Percentiles rank a stretch among this genome's conserved stretches.
Evolutionary conservation across 306 rosid genomes (phyloP).

Genomic region (Medicago arabica): DNA sequence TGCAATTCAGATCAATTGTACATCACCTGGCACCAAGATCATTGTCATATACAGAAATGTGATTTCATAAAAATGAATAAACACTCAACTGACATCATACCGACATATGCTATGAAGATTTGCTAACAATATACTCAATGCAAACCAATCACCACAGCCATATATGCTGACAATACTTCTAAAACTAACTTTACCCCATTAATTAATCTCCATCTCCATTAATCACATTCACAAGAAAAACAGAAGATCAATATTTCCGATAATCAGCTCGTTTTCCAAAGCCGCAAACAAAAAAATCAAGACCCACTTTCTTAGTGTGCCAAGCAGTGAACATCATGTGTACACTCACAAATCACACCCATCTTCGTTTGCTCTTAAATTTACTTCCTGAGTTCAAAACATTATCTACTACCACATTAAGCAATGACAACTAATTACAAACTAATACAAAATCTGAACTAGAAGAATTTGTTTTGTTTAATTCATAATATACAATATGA

Average conservation of each 20-base stretch:
- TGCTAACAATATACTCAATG: slow-evolving; percentile 4
- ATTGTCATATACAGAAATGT: slow-evolving; percentile 20
- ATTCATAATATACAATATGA: background rate
- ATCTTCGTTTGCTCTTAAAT: slow-evolving; percentile 35
- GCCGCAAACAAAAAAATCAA: background rate
- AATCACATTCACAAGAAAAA: slow-evolving; percentile 23
- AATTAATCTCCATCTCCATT: slow-evolving; percentile 15
- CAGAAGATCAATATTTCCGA: slow-evolving; percentile 23
- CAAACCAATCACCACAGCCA: slow-evolving; percentile 10
- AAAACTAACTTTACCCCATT: slow-evolving; percentile 30
- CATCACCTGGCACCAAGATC: slow-evolving; percentile 19
- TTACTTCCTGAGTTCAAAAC: slow-evolving; percentile 45
- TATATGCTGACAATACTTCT: slow-evolving; percentile 31
- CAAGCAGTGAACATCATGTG: slow-evolving; percentile 32
- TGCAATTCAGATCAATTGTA: slow-evolving; percentile 23
- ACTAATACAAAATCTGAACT: slow-evolving; percentile 29
- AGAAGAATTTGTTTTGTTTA: background rate
- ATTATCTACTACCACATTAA: slow-evolving; percentile 22
- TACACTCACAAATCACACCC: slow-evolving; percentile 6
- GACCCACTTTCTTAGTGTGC: slow-evolving; percentile 9
- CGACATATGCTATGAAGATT: slow-evolving; percentile 28
- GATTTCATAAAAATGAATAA: slow-evolving; percentile 44
- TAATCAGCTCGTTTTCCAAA: slow-evolving; percentile 24
- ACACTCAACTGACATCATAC: slow-evolving; percentile 24
- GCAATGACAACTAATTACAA: slow-evolving; percentile 42